Conservation (phyloP, 148 eudicot species). For the Heliosperma pusillum region DNA sequence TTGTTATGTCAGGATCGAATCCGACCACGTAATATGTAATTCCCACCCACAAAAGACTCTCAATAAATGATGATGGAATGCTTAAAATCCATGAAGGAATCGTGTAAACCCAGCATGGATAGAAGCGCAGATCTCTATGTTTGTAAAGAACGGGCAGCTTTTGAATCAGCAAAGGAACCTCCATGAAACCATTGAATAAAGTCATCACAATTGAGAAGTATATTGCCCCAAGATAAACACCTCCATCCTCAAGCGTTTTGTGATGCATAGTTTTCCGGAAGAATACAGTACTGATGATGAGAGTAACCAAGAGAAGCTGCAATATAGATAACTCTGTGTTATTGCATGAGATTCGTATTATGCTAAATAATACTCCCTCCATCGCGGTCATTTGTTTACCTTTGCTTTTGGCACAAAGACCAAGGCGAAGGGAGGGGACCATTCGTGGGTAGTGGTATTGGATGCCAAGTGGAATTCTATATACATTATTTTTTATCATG, state of each 20-base stretch:
- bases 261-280: conserved; percentile 88
- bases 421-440: no score
- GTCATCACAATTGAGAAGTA: conserved; percentile 84
- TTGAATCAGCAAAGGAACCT: conserved; percentile 83
- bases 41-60: conserved; percentile 77
- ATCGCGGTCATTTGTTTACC: no score
- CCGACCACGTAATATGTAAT: conserved; percentile 83
- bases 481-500: no score
- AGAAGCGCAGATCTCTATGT: conserved; percentile 84
- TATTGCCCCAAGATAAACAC: conserved; percentile 80
- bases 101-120: conserved; percentile 91
- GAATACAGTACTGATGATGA: conserved; percentile 77
- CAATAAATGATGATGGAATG: conserved; percentile 71
- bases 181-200: conserved; percentile 92
- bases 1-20: conserved; percentile 76
- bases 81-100: conserved; percentile 91
- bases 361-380: no score
- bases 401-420: no score
- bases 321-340: conserved; percentile 32
- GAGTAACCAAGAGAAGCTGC: conserved; percentile 70
- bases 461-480: no score
- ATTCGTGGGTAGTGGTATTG: no score
- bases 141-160: conserved; percentile 94
- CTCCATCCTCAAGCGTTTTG: conserved; percentile 70
- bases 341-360: conserved; percentile 19